Percentiles rank a stretch among this genome's conserved stretches.
These are phyloP conservation scores for Lasiodiplodia sp. DNA, from an alignment of 2,329 filamentous ascomycete species.

Conservation along the genomic window DNA sequence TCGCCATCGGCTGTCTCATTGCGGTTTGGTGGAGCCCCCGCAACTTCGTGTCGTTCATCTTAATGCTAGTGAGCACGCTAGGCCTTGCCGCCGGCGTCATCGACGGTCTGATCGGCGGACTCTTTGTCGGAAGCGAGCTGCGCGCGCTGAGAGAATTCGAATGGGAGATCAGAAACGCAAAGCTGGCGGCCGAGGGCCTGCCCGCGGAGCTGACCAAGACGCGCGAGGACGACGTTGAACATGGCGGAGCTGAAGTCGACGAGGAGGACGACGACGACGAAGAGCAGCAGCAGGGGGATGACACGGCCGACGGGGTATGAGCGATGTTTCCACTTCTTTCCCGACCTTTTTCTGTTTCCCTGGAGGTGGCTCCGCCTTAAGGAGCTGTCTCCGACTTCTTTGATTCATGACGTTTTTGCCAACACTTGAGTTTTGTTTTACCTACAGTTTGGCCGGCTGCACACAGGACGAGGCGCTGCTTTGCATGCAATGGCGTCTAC, in stretches of 20 bases:
- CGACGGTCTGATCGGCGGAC: slow-evolving; percentile 82
- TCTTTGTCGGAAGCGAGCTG: slow-evolving; percentile 88
- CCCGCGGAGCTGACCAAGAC: slow-evolving; percentile 17
- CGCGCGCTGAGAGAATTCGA: slow-evolving; percentile 87
- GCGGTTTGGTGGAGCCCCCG: slow-evolving; percentile 85
- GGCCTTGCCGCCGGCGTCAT: slow-evolving; percentile 77
- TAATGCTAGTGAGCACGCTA: slow-evolving; percentile 81
- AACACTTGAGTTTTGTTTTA: slow-evolving; percentile 14
- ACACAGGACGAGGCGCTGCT: slow-evolving; percentile 21
- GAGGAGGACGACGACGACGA: neutral
- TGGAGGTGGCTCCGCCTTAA: neutral
- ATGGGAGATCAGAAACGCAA: slow-evolving; percentile 84
- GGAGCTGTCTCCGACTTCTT: slow-evolving; percentile 10
- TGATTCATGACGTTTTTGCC: slow-evolving; percentile 26
- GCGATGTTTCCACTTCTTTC: slow-evolving; percentile 6
- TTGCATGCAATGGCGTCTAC: slow-evolving; percentile 17
- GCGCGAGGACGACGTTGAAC: neutral
- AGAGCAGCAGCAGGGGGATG: neutral
- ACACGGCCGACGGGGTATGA: slow-evolving; percentile 22
- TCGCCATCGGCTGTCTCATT: slow-evolving; percentile 77
- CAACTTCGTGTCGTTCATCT: slow-evolving; percentile 79
- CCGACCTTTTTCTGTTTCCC: neutral
- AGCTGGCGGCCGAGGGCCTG: slow-evolving; percentile 36
- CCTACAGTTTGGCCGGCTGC: slow-evolving; percentile 20
- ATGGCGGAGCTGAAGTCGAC: slow-evolving; percentile 32